Evolutionary conservation across 2,329 filamentous ascomycete genomes (phyloP), one percentile per base, ranked within the genome.

Genomic region (Rhytidhysteron rufulum): DNA sequence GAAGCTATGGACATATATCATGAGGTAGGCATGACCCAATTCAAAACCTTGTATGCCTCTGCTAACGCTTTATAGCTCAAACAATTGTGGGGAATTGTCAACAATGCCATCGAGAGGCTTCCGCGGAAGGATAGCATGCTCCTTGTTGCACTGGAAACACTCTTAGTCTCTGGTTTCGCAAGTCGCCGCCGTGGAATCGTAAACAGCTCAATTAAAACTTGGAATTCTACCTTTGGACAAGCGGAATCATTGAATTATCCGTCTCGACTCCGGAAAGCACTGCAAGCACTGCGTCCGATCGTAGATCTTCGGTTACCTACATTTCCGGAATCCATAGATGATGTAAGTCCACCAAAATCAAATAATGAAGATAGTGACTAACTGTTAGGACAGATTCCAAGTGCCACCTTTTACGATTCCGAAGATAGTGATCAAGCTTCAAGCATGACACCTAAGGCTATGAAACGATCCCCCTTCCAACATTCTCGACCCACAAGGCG

Each of bases 211-310:
- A 70, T 82, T 19, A 56, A 64, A 13, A 72, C 77, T 45, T 96
- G 88, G 88, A 90, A 89, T 50, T 59, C 65, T 0, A 76, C 82
- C 0, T 88, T 88, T 54, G 81, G 81, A 16, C 67, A 75, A 13
- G 73, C 78, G 29, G 70, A 78, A 3, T 66, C 68, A 4, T 56
- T 88, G 2, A 66, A 78, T 18, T 91, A 87, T 61, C 85, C 88
- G 0, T 63, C 75, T 9, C 70, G 69, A 21, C 70, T 95, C 4
- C 80, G 81, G 51, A 63, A 71, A 2, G 76, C 82, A 2, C 68
- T 95, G 24, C 69, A 77, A 19, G 77, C 75, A 13, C 64, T 89
- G 10, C 73, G 75, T n/a, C 65, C 74, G 1, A 71, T 78, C 38
- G 69, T 75, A 2, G 72, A 78, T 9, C 54, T 82, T 27, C 60